These are phyloP conservation scores for Elymus sibiricus DNA, from an alignment of 176 grass and related monocot genomes.

Conservation along the genomic window DNA sequence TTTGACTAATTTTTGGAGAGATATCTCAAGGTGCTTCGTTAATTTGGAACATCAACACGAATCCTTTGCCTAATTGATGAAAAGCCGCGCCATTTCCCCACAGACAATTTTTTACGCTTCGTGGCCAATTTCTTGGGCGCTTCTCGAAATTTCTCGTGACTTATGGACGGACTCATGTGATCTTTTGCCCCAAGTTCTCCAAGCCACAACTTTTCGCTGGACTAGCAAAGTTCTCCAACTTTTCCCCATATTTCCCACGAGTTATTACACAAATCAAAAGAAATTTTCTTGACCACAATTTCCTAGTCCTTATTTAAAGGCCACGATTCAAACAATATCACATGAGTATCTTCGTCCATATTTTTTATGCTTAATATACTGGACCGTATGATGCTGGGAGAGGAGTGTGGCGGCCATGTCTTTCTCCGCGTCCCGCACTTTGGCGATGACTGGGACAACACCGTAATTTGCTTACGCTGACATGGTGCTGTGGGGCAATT, in stretches of 20 bases:
- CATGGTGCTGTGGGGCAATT: constrained; percentile 26
- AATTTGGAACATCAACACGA: neutral
- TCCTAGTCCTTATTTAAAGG: neutral
- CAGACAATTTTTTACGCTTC: neutral
- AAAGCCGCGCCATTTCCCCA: neutral
- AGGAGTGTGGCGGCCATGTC: constrained; percentile 40
- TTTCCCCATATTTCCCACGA: neutral
- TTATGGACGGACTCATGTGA: neutral
- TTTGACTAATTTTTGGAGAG: neutral
- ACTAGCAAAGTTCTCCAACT: neutral
- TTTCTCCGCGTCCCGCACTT: neutral
- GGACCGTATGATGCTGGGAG: constrained; percentile 17
- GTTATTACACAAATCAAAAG: neutral
- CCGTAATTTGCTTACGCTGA: constrained; percentile 18
- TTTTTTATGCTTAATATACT: constrained; percentile 1
- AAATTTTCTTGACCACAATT: neutral
- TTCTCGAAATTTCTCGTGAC: constrained; percentile 24
- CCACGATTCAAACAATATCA: neutral
- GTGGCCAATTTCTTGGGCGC: neutral
- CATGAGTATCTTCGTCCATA: neutral
- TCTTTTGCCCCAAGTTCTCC: neutral
- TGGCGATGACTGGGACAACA: constrained; percentile 5
- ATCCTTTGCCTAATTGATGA: neutral
- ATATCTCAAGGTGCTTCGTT: neutral
- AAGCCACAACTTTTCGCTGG: neutral